These are phyloP conservation scores for Ophiorrhiza pumila DNA, from an alignment of 257 asterid species.

Conservation along the genomic window DNA sequence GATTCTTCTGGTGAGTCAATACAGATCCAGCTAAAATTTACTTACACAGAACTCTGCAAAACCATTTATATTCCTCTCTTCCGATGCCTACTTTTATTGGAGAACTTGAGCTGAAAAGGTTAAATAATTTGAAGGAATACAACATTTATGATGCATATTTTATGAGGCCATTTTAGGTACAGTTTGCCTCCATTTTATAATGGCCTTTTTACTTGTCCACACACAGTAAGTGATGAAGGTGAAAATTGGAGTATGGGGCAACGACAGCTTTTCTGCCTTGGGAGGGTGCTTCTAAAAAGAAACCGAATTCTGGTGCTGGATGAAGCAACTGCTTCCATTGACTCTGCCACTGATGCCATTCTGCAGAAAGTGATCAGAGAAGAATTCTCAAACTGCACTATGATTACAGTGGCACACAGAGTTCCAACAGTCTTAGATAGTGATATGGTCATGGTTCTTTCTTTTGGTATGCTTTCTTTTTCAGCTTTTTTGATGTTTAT, in stretches of 20 bases:
- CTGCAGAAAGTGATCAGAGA: slow-evolving; percentile 64
- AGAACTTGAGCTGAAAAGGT: neutral
- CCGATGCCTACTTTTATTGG: neutral
- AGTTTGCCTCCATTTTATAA: neutral
- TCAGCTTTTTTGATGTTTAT: no score
- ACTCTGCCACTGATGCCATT: slow-evolving; percentile 68
- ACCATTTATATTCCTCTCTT: neutral
- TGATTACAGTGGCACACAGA: slow-evolving; percentile 73
- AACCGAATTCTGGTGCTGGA: slow-evolving; percentile 70
- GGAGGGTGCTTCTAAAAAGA: slow-evolving; percentile 61
- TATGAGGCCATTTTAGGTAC: neutral
- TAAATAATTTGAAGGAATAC: no score
- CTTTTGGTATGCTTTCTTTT: slow-evolving; percentile 47
- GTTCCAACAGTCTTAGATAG: slow-evolving; percentile 86
- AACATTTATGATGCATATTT: no score
- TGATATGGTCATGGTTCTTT: slow-evolving; percentile 72
- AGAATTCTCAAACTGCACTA: slow-evolving; percentile 61
- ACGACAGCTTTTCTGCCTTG: slow-evolving; percentile 79
- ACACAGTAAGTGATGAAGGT: slow-evolving; percentile 75
- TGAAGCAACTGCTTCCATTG: slow-evolving; percentile 92
- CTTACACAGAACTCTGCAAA: neutral
- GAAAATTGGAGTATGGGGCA: slow-evolving; percentile 96
- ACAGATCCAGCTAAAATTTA: no score
- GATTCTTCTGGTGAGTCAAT: slow-evolving; percentile 61
- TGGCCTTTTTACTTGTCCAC: neutral